Evolutionary conservation across 805 yeast species (phyloP), one percentile per base, ranked within the genome.

Genomic region (Candida ficus): DNA sequence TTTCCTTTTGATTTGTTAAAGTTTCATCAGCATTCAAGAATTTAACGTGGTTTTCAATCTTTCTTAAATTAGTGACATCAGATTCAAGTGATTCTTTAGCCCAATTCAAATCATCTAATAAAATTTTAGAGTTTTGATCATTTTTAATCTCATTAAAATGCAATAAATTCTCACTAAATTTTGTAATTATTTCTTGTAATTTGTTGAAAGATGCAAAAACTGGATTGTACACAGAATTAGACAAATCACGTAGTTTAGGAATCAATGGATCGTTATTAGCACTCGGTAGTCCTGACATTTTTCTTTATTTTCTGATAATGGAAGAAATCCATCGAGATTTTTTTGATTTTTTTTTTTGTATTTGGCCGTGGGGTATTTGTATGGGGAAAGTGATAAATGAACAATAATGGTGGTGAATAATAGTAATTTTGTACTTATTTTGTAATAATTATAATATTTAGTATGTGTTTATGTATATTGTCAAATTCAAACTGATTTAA

Each of bases 11-110:
- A 13, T 29, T 42, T 6, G 45, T 42, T 16, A 38, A 23, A 2
- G 45, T 42, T 26, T 42, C 45, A 23, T 42, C 45, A 6, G 45
- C 45, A 28, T 42, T 42, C 3, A 42, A 12, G 22, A 42, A 42
- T 20, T 42, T 42, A 7, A 42, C 16, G 23, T 42, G 45, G 16
- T 29, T 18, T 23, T 42, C 45, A 4, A 42, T 30, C 21, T 38
- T 33, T 19, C 20, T 26, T 8, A 42, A 17, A 18, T 37, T 42
- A 7, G 23, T 5, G n/a, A 42, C 18, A 19, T 42, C 45, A 4
- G 33, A 20, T 10, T 25, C 35, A 4, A 38, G 14, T 9, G 45
- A 37, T 8, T 42, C 45, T 14, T 38, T 30, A 18, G 29, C 26
- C 45, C 45, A 42, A 19, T 42, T 38, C 6, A 38, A 27, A 13